Evolutionary conservation across 768 basidiomycete genomes (phyloP).

Genomic region (Termitomyces sp.): DNA sequence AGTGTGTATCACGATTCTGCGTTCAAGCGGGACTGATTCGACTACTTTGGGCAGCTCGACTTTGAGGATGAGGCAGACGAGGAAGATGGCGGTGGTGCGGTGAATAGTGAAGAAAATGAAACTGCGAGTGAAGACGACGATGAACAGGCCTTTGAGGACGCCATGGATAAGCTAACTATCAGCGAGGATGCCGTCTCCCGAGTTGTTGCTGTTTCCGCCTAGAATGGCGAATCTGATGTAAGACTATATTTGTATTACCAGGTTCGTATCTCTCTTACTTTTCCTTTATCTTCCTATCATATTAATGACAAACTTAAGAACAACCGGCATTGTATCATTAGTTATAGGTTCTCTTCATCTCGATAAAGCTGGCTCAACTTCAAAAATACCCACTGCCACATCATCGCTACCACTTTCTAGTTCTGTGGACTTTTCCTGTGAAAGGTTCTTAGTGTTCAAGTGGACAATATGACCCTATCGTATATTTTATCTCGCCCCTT

Average conservation of each 20-base stretch:
- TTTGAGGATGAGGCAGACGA: constrained; percentile 71
- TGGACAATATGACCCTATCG: neutral
- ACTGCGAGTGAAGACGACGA: constrained; percentile 35
- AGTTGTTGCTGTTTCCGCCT: constrained; percentile 21
- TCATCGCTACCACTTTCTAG: neutral
- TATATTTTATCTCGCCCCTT: neutral
- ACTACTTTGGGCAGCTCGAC: constrained; percentile 51
- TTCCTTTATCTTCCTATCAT: neutral
- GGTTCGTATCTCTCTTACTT: constrained; percentile 1
- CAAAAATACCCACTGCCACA: neutral
- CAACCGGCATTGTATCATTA: constrained; percentile 1
- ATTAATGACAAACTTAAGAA: neutral
- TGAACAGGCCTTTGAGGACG: constrained; percentile 53
- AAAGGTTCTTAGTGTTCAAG: neutral
- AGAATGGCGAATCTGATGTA: constrained; percentile 3
- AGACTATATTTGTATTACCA: constrained; percentile 5
- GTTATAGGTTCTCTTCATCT: neutral
- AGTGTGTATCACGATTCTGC: constrained; percentile 42
- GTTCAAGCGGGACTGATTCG: constrained; percentile 2
- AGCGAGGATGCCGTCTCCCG: constrained; percentile 19
- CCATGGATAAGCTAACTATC: constrained; percentile 58
- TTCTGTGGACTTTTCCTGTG: neutral
- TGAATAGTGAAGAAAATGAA: constrained; percentile 33
- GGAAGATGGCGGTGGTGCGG: constrained; percentile 42
- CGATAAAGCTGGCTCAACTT: neutral